Evolutionary conservation across 2,329 filamentous ascomycete species (phyloP).

Genomic region (Pseudogymnoascus destructans): DNA sequence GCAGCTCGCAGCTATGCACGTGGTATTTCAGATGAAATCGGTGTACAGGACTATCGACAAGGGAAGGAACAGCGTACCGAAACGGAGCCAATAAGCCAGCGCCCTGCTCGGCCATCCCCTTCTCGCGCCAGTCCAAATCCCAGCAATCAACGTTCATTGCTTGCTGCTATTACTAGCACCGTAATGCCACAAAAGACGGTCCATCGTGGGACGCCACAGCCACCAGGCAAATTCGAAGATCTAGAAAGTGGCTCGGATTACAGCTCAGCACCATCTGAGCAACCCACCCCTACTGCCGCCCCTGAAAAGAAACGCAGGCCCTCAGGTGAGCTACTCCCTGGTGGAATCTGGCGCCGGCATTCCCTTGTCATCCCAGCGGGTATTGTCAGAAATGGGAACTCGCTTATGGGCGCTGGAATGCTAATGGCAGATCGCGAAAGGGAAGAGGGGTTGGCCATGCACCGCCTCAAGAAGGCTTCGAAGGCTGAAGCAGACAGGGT

Average conservation of each 20-base stretch:
- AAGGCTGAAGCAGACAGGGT: not conserved
- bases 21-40: not conserved
- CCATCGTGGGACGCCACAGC: not conserved
- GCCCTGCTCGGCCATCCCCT: not conserved
- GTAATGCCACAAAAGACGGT: not conserved
- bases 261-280: not conserved
- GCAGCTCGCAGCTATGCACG: not conserved
- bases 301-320: not conserved
- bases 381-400: not conserved
- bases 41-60: not conserved
- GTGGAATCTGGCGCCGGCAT: slow-evolving; percentile 1
- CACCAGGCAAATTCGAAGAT: not conserved
- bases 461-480: not conserved
- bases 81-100: not conserved
- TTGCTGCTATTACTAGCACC: slow-evolving; percentile 3
- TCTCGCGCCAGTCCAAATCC: not conserved
- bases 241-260: not conserved
- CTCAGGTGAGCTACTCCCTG: not conserved
- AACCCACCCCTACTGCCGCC: not conserved
- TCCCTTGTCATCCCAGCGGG: slow-evolving; percentile 5
- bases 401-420: slow-evolving; percentile 2
- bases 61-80: not conserved
- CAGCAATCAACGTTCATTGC: not conserved
- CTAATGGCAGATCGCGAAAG: not conserved
- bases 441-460: not conserved